These are phyloP conservation scores for Rhytidiadelphus loreus DNA, from an alignment of 225 moss, liverwort and hornwort species.

Conservation along the genomic window DNA sequence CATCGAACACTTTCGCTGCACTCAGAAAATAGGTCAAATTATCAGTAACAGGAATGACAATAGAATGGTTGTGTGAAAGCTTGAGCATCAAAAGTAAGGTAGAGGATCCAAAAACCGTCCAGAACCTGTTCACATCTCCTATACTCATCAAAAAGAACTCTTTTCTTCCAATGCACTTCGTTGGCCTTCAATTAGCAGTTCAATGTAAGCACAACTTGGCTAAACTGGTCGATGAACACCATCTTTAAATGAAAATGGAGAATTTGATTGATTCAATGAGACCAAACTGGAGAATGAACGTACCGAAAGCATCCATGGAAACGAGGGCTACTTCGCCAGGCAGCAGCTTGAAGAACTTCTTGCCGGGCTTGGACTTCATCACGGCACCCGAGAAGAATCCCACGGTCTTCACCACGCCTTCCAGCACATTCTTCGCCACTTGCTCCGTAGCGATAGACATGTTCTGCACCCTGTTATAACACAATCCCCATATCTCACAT, in stretches of 20 bases:
- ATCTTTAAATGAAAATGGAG: not conserved
- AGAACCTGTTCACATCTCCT: not conserved
- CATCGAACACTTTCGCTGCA: slow-evolving; percentile 77
- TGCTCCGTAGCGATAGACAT: slow-evolving; percentile 66
- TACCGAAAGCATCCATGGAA: slow-evolving; percentile 82
- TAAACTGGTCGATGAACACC: no score
- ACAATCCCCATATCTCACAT: not conserved
- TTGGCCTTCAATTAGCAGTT: not conserved
- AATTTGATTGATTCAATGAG: not conserved
- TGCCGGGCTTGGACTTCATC: slow-evolving; percentile 59
- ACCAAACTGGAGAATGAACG: not conserved
- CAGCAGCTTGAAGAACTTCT: slow-evolving; percentile 59
- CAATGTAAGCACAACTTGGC: not conserved
- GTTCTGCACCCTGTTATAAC: slow-evolving; percentile 41
- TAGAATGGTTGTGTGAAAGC: not conserved
- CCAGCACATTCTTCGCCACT: slow-evolving; percentile 69
- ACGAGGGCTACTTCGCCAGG: slow-evolving; percentile 87
- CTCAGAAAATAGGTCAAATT: not conserved
- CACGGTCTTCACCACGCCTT: slow-evolving; percentile 65
- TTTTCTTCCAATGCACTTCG: not conserved
- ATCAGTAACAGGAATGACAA: not conserved
- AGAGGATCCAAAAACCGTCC: no score
- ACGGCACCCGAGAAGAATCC: slow-evolving; percentile 68
- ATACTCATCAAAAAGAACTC: not conserved
- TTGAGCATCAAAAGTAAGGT: not conserved